Conservation (phyloP, 805 yeast genomes). For the Pichia californica region DNA sequence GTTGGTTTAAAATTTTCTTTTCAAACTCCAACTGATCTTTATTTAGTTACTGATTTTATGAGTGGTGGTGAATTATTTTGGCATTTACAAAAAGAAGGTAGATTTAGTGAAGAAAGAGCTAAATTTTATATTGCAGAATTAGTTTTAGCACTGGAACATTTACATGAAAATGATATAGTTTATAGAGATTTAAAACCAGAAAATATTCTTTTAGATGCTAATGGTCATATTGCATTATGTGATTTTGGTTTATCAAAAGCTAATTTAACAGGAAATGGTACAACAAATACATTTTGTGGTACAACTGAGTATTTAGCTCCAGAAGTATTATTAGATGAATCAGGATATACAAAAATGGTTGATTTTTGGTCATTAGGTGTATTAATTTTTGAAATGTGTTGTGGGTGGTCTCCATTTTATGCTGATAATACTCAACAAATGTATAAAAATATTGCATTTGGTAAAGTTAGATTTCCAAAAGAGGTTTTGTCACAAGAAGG, state of each 20-base stretch:
- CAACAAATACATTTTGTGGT: conserved; percentile 97
- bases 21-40: conserved; percentile 90
- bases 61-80: conserved; percentile 84
- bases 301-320: conserved; percentile 98
- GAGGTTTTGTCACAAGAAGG: conserved; percentile 93
- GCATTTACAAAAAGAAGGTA: conserved; percentile 89
- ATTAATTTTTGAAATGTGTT: conserved; percentile 95
- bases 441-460: conserved; percentile 98
- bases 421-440: conserved; percentile 98
- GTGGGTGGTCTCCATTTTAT: conserved; percentile 99
- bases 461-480: conserved; percentile 94
- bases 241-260: conserved; percentile 97
- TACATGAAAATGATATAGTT: conserved; percentile 93
- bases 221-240: conserved; percentile 95
- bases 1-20: conserved; percentile 94
- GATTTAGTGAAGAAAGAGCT: conserved; percentile 89
- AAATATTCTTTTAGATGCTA: conserved; percentile 89
- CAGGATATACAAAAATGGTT: conserved; percentile 97
- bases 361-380: conserved; percentile 99
- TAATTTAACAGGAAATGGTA: conserved; percentile 74
- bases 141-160: conserved; percentile 85
- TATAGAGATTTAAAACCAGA: conserved; percentile 97
- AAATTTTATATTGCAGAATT: conserved; percentile 96
- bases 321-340: conserved; percentile 88
- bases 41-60: conserved; percentile 95